Conservation (phyloP, 2,329 filamentous ascomycete genomes). For the Trichoderma sp. region DNA sequence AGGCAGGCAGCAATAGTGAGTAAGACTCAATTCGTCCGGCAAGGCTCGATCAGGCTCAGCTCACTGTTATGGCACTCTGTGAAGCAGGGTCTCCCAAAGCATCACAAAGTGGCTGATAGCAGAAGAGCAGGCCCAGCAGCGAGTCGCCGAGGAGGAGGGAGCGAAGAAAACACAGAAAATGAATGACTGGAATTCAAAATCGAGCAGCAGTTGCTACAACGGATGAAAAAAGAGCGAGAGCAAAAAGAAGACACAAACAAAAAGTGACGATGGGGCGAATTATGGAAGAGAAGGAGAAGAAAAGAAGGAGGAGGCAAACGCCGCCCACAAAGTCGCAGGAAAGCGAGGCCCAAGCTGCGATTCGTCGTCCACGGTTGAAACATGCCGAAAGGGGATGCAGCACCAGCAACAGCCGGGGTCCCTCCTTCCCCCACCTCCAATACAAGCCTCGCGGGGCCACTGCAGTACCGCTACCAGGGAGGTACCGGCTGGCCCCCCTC, state of each 20-base stretch:
- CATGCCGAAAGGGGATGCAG: slow-evolving; percentile 22
- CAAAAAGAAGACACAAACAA: slow-evolving; percentile 26
- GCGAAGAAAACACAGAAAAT: slow-evolving; percentile 21
- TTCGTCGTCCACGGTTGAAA: slow-evolving; percentile 15
- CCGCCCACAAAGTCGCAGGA: slow-evolving; percentile 15
- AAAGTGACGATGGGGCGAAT: not conserved
- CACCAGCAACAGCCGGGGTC: not conserved
- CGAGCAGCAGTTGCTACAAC: not conserved
- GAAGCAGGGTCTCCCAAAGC: slow-evolving; percentile 1
- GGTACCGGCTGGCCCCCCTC: not conserved
- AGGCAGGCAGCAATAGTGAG: not conserved
- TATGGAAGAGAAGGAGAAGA: not conserved
- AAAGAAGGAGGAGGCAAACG: slow-evolving; percentile 31
- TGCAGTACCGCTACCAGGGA: not conserved
- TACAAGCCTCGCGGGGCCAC: not conserved
- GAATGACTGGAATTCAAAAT: slow-evolving; percentile 9
- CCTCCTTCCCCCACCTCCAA: slow-evolving; percentile 2
- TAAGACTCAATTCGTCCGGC: not conserved
- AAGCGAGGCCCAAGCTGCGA: slow-evolving; percentile 22
- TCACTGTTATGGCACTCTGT: slow-evolving; percentile 8
- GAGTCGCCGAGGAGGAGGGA: not conserved
- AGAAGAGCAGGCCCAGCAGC: not conserved
- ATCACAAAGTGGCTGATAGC: slow-evolving; percentile 4
- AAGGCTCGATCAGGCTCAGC: not conserved
- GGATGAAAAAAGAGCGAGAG: slow-evolving; percentile 20